phyloP scores from a whole-genome alignment of 371 early-diverging fungal genomes.

The Mucor indicus region DNA sequence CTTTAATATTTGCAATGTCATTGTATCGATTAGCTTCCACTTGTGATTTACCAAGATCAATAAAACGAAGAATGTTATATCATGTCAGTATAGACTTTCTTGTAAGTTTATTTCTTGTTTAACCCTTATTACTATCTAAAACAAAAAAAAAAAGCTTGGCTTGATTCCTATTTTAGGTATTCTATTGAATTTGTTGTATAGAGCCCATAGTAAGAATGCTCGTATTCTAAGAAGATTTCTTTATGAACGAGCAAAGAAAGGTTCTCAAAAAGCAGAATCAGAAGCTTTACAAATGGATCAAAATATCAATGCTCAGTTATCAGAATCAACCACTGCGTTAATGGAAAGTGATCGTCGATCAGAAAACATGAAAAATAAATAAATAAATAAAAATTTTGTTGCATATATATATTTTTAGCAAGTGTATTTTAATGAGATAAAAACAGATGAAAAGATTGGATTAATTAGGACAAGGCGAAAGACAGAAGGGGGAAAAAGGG shows the following conservation, averaged over 20 bases:
- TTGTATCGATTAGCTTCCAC: slow-evolving; percentile 36
- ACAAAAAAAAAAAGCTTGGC: slow-evolving; percentile 25
- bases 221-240: slow-evolving; percentile 31
- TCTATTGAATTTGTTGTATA: slow-evolving; percentile 35
- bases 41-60: slow-evolving; percentile 25
- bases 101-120: slow-evolving; percentile 15
- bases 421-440: neutral
- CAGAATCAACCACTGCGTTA: slow-evolving; percentile 4
- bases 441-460: neutral
- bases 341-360: slow-evolving; percentile 11
- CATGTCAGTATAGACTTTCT: slow-evolving; percentile 41
- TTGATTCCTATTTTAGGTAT: slow-evolving; percentile 43
- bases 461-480: neutral
- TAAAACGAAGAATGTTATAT: slow-evolving; percentile 34
- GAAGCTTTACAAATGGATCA: slow-evolving; percentile 6
- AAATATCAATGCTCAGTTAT: neutral
- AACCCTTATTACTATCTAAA: neutral
- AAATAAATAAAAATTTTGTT: slow-evolving; percentile 3
- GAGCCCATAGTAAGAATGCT: slow-evolving; percentile 44
- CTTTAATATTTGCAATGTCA: slow-evolving; percentile 33
- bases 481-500: neutral
- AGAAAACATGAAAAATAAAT: neutral
- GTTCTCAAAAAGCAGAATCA: slow-evolving; percentile 6
- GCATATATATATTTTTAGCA: neutral
- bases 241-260: slow-evolving; percentile 33